phyloP scores from a whole-genome alignment of 2,329 filamentous ascomycete genomes.

The Microcyclospora tardicrescens region DNA sequence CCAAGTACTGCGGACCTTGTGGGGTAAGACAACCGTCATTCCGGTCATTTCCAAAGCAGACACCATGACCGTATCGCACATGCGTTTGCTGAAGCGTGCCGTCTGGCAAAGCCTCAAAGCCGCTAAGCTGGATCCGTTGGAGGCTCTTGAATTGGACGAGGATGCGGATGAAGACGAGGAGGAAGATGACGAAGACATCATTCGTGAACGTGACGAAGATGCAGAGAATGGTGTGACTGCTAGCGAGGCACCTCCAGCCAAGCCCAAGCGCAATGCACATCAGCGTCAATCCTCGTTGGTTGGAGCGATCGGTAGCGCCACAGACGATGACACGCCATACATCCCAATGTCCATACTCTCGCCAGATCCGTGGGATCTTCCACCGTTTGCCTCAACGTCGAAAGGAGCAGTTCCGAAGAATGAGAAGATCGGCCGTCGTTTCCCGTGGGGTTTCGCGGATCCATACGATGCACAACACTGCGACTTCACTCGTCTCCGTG shows the following conservation, averaged over 20 bases:
- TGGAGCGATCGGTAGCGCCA: slow-evolving; percentile 20
- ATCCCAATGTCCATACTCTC: slow-evolving; percentile 88
- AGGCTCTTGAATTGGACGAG: slow-evolving; percentile 71
- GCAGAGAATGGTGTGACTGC: slow-evolving; percentile 26
- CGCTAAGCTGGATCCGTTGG: slow-evolving; percentile 75
- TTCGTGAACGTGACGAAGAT: slow-evolving; percentile 17
- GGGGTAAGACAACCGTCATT: slow-evolving; percentile 89
- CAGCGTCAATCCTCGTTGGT: slow-evolving; percentile 28
- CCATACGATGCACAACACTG: slow-evolving; percentile 86
- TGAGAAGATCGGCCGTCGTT: slow-evolving; percentile 62
- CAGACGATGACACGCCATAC: slow-evolving; percentile 45
- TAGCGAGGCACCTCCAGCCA: slow-evolving; percentile 9
- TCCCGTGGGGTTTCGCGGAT: slow-evolving; percentile 94
- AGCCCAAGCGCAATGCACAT: slow-evolving; percentile 16
- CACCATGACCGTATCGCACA: slow-evolving; percentile 89
- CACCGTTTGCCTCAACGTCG: slow-evolving; percentile 55
- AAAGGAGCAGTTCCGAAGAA: slow-evolving; percentile 2
- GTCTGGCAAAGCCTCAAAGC: slow-evolving; percentile 82
- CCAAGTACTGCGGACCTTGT: slow-evolving; percentile 73
- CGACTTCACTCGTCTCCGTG: slow-evolving; percentile 82
- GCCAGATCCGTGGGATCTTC: slow-evolving; percentile 69
- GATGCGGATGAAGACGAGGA: slow-evolving; percentile 44
- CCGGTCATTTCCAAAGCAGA: slow-evolving; percentile 95
- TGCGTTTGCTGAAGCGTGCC: slow-evolving; percentile 78
- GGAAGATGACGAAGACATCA: slow-evolving; percentile 25